Conservation (phyloP, 225 moss, liverwort and hornwort species). For the Polytrichum commune region DNA sequence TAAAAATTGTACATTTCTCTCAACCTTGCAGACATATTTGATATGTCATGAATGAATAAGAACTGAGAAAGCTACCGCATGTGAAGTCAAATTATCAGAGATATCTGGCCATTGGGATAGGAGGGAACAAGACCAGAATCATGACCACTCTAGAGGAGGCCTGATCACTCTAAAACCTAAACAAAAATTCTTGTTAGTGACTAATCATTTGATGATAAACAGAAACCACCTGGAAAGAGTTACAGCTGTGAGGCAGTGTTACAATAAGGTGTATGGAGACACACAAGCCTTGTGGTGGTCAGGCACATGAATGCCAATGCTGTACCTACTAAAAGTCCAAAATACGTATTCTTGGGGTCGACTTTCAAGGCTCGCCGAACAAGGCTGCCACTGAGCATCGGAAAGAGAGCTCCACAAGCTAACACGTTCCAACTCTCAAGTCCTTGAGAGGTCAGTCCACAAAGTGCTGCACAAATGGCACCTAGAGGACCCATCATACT, state of each 20-base stretch:
- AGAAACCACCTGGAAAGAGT: background rate
- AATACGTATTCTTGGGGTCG: conserved; percentile 54
- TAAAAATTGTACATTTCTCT: too few species aligned
- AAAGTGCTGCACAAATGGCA: conserved; percentile 50
- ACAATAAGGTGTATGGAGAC: conserved; percentile 49
- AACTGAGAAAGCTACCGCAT: too few species aligned
- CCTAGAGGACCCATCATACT: conserved; percentile 64
- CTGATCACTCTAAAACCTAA: too few species aligned
- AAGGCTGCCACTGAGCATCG: conserved; percentile 60
- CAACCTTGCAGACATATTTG: too few species aligned
- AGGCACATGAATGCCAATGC: conserved; percentile 56
- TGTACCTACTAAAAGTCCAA: conserved; percentile 62
- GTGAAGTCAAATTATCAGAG: too few species aligned
- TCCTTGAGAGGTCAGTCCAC: conserved; percentile 39
- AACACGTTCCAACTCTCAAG: conserved; percentile 60
- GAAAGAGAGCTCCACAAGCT: conserved; percentile 68
- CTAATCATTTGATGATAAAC: background rate
- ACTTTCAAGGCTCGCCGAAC: conserved; percentile 62
- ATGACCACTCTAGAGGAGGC: too few species aligned
- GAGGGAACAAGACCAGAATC: too few species aligned
- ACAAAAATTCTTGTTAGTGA: background rate
- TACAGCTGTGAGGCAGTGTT: conserved; percentile 36
- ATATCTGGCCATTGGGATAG: too few species aligned
- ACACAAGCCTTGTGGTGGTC: conserved; percentile 49
- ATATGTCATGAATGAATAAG: too few species aligned